Conservation (phyloP, 2,329 filamentous ascomycete species). For the Lecanicillium sp. region DNA sequence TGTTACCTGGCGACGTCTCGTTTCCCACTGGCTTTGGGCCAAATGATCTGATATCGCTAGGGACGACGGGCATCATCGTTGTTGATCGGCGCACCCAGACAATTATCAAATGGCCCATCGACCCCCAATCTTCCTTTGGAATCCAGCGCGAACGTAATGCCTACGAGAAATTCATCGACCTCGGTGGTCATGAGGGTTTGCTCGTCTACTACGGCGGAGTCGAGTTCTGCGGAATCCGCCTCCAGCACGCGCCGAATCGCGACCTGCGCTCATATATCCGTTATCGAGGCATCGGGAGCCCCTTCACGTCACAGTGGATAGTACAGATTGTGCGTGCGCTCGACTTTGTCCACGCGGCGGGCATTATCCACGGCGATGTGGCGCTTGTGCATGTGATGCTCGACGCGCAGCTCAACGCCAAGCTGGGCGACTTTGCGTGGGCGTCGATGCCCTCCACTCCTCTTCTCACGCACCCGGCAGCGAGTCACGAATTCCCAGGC, state of each 20-base stretch:
- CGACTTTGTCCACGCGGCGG: background rate
- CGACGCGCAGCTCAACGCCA: background rate
- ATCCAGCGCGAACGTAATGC: background rate
- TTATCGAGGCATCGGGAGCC: background rate
- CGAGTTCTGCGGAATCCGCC: background rate
- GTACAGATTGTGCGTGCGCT: background rate
- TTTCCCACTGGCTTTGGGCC: background rate
- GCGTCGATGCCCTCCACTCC: background rate
- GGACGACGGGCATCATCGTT: background rate
- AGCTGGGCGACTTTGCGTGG: background rate
- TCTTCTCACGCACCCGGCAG: background rate
- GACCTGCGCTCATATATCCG: slow-evolving; percentile 2
- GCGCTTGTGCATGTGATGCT: background rate
- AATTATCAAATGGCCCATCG: background rate
- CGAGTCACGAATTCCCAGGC: slow-evolving; percentile 4
- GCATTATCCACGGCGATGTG: background rate
- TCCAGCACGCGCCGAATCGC: background rate
- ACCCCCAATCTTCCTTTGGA: background rate
- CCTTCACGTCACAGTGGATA: background rate
- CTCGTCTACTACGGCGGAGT: background rate
- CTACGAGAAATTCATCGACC: background rate
- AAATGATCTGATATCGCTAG: background rate
- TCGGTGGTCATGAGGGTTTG: background rate
- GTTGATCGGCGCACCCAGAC: background rate
- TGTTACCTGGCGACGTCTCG: too few relatives aligned